Percentiles rank a stretch among this genome's conserved stretches.
Evolutionary conservation across 345 rosid species (phyloP).

Genomic region (Gossypium rotundifolium): DNA sequence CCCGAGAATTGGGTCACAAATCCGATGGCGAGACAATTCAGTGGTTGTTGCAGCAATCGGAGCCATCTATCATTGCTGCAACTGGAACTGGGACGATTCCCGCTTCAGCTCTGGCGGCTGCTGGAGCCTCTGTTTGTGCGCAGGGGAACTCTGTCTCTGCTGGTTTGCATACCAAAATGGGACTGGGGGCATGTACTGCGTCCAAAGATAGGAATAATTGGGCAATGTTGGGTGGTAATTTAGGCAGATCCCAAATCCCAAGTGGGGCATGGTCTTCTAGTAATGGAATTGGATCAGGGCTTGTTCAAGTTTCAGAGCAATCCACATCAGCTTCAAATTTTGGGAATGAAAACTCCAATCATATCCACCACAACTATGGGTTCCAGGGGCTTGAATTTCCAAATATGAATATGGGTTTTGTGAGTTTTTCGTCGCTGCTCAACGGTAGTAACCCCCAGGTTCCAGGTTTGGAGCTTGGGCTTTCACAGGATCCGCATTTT

Average conservation of each 20-base stretch:
- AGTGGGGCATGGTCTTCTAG: conserved; percentile 37
- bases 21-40: conserved; percentile 75
- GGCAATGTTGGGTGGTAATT: conserved; percentile 35
- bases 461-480: conserved; percentile 60
- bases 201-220: conserved; percentile 28
- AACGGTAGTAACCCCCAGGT: conserved; percentile 34
- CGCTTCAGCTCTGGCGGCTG: conserved; percentile 42
- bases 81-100: conserved; percentile 70
- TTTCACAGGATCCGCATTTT: conserved; percentile 55
- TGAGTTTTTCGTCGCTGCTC: conserved; percentile 51
- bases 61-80: conserved; percentile 60
- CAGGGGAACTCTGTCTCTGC: conserved; percentile 42
- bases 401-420: conserved; percentile 41
- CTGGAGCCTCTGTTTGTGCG: conserved; percentile 46
- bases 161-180: conserved; percentile 33
- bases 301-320: conserved; percentile 30
- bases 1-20: conserved; percentile 70
- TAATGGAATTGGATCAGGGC: conserved; percentile 42
- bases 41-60: conserved; percentile 63
- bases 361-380: conserved; percentile 35
- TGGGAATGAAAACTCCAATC: conserved; percentile 27
- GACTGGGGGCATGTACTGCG: conserved; percentile 17
- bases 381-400: conserved; percentile 47
- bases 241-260: conserved; percentile 29
- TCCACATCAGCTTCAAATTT: conserved; percentile 32